phyloP scores from a whole-genome alignment of 192 early-diverging fungal species.

The Coemansia sp. region DNA sequence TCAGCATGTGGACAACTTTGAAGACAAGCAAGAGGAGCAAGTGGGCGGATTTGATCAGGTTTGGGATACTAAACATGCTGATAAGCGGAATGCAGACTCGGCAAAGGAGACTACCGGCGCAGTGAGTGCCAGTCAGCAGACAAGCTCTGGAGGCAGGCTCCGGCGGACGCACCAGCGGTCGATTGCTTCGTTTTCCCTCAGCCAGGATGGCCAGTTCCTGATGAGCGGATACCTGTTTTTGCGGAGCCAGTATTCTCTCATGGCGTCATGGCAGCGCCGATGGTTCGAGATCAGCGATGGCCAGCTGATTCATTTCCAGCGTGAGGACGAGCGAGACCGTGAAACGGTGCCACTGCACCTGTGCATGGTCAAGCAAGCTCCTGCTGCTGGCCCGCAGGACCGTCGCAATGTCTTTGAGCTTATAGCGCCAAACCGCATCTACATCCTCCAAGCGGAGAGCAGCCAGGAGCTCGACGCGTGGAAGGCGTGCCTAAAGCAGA shows the following conservation, averaged over 20 bases:
- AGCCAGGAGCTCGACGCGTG: constrained; percentile 68
- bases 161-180: constrained; percentile 17
- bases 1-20: constrained; percentile 15
- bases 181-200: constrained; percentile 47
- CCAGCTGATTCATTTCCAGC: constrained; percentile 54
- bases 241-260: constrained; percentile 66
- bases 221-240: constrained; percentile 80
- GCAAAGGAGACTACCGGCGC: not conserved
- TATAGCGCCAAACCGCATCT: constrained; percentile 74
- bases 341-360: constrained; percentile 66
- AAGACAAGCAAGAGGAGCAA: constrained; percentile 21
- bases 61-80: not conserved
- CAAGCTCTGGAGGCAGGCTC: not conserved
- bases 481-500: constrained; percentile 59
- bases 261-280: constrained; percentile 75
- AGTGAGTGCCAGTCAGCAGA: not conserved
- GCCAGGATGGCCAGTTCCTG: constrained; percentile 44
- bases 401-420: constrained; percentile 77
- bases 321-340: constrained; percentile 58
- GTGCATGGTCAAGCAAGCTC: constrained; percentile 65
- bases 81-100: not conserved
- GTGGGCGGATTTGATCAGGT: constrained; percentile 4
- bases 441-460: constrained; percentile 74
- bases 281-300: constrained; percentile 72
- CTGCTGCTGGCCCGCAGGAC: constrained; percentile 52